Conservation (phyloP, 306 rosid species). For the Comarum palustre region DNA sequence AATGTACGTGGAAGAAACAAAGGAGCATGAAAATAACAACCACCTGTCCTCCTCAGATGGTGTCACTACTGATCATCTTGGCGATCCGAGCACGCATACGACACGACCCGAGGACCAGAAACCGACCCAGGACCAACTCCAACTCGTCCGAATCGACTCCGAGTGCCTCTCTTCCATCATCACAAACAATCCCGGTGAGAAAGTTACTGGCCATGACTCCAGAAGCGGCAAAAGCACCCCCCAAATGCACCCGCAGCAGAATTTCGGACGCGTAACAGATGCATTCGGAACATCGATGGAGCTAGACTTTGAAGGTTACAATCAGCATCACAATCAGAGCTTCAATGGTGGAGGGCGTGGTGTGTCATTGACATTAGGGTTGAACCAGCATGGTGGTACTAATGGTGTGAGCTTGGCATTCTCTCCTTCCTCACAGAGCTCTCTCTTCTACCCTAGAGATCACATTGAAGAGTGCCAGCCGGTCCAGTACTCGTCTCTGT, state of each 20-base stretch:
- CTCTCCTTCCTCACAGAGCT: conserved; percentile 46
- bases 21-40: conserved; percentile 41
- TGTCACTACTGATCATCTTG: conserved; percentile 13
- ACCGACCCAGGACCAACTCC: conserved; percentile 47
- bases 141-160: conserved; percentile 54
- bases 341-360: conserved; percentile 35
- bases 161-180: conserved; percentile 67
- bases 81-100: background rate
- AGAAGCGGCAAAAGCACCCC: conserved; percentile 20
- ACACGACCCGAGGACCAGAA: conserved; percentile 45
- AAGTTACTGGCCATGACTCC: conserved; percentile 20
- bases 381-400: conserved; percentile 68
- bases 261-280: conserved; percentile 40
- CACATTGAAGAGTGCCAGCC: conserved; percentile 67
- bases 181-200: conserved; percentile 44
- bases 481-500: conserved; percentile 59
- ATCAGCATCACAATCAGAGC: conserved; percentile 27
- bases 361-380: conserved; percentile 82
- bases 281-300: conserved; percentile 55
- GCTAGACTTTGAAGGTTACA: conserved; percentile 64
- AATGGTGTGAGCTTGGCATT: conserved; percentile 65
- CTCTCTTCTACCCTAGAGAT: conserved; percentile 64
- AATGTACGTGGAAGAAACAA: conserved; percentile 80
- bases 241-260: conserved; percentile 34
- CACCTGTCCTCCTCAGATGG: conserved; percentile 47